phyloP scores from a whole-genome alignment of 2,329 filamentous ascomycete genomes.

The Colletotrichum liriopes region DNA sequence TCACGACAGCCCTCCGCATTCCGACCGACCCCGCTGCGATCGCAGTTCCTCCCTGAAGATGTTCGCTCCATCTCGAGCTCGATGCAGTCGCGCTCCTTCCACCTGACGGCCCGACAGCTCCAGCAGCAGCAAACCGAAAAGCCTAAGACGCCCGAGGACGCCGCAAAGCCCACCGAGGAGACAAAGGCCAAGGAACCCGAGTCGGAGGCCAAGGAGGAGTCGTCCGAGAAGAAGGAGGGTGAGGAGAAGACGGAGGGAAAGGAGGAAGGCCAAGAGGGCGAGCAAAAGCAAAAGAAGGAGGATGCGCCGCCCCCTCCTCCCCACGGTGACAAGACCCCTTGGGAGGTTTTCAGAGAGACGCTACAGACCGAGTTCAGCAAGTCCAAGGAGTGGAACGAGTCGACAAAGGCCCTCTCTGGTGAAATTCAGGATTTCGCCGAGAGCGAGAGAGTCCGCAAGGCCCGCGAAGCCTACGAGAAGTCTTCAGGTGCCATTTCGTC shows the following conservation, averaged over 20 bases:
- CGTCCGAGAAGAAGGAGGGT: conserved; percentile 54
- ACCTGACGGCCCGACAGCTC: conserved; percentile 50
- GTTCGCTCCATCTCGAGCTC: conserved; percentile 56
- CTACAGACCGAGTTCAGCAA: conserved; percentile 93
- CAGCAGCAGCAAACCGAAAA: conserved; percentile 52
- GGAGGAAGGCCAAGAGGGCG: conserved; percentile 59
- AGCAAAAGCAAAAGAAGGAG: conserved; percentile 73
- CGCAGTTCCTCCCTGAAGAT: conserved; percentile 60
- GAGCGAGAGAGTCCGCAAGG: conserved; percentile 90
- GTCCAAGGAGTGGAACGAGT: conserved; percentile 99
- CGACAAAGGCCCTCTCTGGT: conserved; percentile 92
- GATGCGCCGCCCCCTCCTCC: conserved; percentile 89
- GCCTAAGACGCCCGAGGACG: conserved; percentile 43
- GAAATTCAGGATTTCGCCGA: conserved; percentile 93
- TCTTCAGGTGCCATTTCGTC: conserved; percentile 87
- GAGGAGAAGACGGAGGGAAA: conserved; percentile 62
- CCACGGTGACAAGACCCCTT: conserved; percentile 97
- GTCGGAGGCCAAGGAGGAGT: conserved; percentile 47
- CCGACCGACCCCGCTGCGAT: conserved; percentile 59
- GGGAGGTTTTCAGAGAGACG: conserved; percentile 99
- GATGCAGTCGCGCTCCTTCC: conserved; percentile 56
- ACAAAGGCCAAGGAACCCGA: conserved; percentile 55
- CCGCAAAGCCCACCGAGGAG: conserved; percentile 58
- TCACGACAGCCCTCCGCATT: conserved; percentile 49
- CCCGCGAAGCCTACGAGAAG: conserved; percentile 88